Base-by-base conservation (phyloP, 1,284 basidiomycete genomes). In the Tremellales sp. region DNA sequence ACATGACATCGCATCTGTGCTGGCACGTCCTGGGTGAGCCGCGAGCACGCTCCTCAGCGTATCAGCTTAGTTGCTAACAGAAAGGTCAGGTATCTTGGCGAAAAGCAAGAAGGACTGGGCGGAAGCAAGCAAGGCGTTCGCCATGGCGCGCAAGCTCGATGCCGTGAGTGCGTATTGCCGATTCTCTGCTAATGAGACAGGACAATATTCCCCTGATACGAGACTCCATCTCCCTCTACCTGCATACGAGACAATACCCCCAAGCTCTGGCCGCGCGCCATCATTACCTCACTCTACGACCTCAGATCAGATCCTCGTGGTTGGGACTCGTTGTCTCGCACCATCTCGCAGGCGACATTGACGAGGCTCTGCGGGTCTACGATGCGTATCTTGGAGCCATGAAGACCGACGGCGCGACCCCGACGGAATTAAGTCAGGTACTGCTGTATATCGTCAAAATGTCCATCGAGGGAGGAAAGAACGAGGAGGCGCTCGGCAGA, bases 21-120 rank as follows among this genome's bases (percentile, higher is more conserved):
- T 98, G 95, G 94, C 95, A 99, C 70, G 93, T 98, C 51, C 87
- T 92, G 63, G 95, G n/a, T n/a, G n/a, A n/a, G n/a, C n/a, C n/a
- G n/a, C n/a, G n/a, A n/a, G n/a, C n/a, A n/a, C n/a, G n/a, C n/a
- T n/a, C n/a, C n/a, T n/a, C n/a, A n/a, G n/a, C n/a, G n/a, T n/a
- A n/a, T n/a, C n/a, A n/a, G n/a, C n/a, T n/a, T n/a, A n/a, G n/a
- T n/a, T n/a, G n/a, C n/a, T n/a, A n/a, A n/a, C n/a, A n/a, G n/a
- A n/a, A n/a, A n/a, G n/a, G n/a, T n/a, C n/a, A n/a, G n/a, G 92
- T 36, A 83, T 97, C 61, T 82, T 94, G 27, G 86, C 91, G 67
- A 89, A 92, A 71, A 55, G 58, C 10, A 54, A 78, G 53, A 76
- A 75, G 53, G 76, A 79, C 59, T 80, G 75, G 63, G 68, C 71